Evolutionary conservation across 805 yeast genomes (phyloP), one percentile per base, ranked within the genome.

Genomic region (Saccharomycopsis fibuligera): DNA sequence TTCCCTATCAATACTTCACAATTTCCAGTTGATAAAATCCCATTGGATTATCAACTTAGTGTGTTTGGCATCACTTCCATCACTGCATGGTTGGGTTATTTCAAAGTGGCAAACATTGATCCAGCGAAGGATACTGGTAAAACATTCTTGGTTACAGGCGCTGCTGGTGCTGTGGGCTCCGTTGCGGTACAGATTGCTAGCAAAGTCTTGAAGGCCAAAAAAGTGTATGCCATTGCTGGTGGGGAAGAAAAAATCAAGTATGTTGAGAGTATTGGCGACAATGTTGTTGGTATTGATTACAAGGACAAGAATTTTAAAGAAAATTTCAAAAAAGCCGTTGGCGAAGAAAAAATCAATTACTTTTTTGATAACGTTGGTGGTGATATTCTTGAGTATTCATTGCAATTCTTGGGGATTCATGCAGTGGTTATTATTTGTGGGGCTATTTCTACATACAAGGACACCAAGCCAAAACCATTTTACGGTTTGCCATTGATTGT

Each of bases 161-260:
- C 87, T 12, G 74, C 82, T 5, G 88, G 88, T 52, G 85, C 86
- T n/a, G 81, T 82, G n/a, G 87, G 87, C 12, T 71, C 78, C 23
- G 63, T 72, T 42, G 75, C 69, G 42, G 75, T 79, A 19, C 86
- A 80, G 60, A 59, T 81, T 10, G 81, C 85, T 37, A 66, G 76
- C 51, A 64, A 72, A 35, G 62, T 75, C 9, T 68, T 74, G 59
- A 74, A 74, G 33, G 82, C 82, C 25, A 63, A 69, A 38, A 74
- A 69, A 55, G 80, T 81, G 23, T 69, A 79, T 58, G 86, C 81
- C 38, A 72, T 79, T 54, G 77, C 85, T 16, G 85, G 86, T 48
- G 74, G 80, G 8, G 69, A 64, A 4, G 80, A 69, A 30, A 82
- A 82, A 60, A 67, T 74, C 49, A 65, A 70, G 51, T 75, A 60